Evolutionary conservation across 305 asterid genomes (phyloP).

Genomic region (Solanum aculeatissimum): DNA sequence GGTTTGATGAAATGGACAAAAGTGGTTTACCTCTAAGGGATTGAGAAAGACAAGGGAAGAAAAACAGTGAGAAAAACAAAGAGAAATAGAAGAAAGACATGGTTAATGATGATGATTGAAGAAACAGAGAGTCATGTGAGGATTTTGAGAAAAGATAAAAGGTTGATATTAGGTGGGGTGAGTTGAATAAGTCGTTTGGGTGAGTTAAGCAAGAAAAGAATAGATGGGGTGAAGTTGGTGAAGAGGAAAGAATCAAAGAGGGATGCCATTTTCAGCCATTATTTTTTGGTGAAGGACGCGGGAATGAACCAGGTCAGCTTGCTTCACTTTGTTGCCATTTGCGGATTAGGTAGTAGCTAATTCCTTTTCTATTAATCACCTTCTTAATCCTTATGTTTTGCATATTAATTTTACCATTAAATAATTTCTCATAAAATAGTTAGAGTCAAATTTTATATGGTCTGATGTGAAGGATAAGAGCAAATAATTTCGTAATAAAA

Average conservation of each 20-base stretch:
- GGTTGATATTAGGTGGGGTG: background rate
- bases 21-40: conserved; percentile 32
- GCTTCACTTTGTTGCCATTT: background rate
- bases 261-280: background rate
- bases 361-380: background rate
- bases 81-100: conserved; percentile 13
- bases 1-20: background rate
- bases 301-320: conserved; percentile 2
- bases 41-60: conserved; percentile 31
- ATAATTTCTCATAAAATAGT: too few relatives aligned
- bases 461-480: too few relatives aligned
- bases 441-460: too few relatives aligned
- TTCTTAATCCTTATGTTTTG: too few relatives aligned
- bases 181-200: conserved; percentile 42
- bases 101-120: background rate
- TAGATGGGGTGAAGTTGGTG: conserved; percentile 37
- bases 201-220: conserved; percentile 31
- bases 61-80: conserved; percentile 4
- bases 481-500: too few relatives aligned
- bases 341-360: background rate
- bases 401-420: too few relatives aligned
- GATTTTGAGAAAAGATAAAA: background rate
- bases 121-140: conserved; percentile 11
- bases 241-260: conserved; percentile 15
- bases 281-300: background rate